Evolutionary conservation across 345 rosid species (phyloP).

Genomic region (Eucalyptus victrix): DNA sequence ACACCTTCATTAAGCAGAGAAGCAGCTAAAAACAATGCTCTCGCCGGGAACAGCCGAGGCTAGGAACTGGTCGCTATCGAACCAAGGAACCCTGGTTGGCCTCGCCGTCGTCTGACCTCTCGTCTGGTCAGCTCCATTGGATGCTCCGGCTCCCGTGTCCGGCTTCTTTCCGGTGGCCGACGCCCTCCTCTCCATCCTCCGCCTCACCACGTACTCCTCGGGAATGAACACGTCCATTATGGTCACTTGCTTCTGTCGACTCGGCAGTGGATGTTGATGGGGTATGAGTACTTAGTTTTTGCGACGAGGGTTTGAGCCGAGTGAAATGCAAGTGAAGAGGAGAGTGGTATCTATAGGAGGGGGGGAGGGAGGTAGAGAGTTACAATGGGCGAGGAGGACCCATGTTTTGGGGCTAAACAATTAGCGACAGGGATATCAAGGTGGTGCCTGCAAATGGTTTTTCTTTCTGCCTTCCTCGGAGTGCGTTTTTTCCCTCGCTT

Average conservation of each 20-base stretch:
- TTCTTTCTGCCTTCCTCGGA: not conserved
- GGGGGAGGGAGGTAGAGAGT: not conserved
- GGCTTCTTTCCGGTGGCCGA: slow-evolving; percentile 11
- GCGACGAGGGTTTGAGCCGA: not conserved
- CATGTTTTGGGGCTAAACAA: not conserved
- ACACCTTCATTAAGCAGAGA: not conserved
- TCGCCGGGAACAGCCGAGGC: not conserved
- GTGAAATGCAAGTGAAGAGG: not conserved
- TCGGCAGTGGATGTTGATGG: not conserved
- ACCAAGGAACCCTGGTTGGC: not conserved
- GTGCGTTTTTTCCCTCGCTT: not conserved
- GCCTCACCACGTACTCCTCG: slow-evolving; percentile 45
- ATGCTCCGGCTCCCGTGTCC: not conserved
- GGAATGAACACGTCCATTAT: slow-evolving; percentile 59
- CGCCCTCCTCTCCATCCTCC: slow-evolving; percentile 41
- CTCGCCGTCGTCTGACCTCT: not conserved
- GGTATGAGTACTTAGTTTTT: not conserved
- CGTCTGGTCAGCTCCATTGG: not conserved
- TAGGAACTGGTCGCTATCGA: not conserved
- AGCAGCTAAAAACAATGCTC: not conserved
- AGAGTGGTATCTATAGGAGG: not conserved
- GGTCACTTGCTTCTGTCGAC: not conserved
- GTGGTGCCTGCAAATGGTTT: not conserved
- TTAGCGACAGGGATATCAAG: not conserved
- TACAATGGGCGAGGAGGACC: slow-evolving; percentile 1